These are phyloP conservation scores for Phallus indusiatus DNA, from an alignment of 768 basidiomycete species.

Conservation along the genomic window DNA sequence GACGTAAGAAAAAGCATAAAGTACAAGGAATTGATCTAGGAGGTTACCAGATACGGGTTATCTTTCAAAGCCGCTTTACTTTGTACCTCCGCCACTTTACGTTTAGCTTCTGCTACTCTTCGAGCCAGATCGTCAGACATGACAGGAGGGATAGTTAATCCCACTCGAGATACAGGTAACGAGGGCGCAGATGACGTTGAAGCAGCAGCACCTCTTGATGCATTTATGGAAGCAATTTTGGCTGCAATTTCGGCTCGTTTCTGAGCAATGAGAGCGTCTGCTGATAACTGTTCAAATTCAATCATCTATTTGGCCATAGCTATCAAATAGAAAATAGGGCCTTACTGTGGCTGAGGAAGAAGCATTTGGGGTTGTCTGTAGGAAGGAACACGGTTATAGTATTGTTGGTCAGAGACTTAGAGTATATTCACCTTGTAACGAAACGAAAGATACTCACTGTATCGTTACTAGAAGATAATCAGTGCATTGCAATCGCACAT, in stretches of 20 bases:
- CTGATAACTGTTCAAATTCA: constrained; percentile 28
- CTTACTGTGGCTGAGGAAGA: constrained; percentile 35
- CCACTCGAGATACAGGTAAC: constrained; percentile 31
- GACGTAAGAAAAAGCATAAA: background rate
- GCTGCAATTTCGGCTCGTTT: constrained; percentile 80
- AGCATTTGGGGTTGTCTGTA: constrained; percentile 45
- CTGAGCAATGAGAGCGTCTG: constrained; percentile 66
- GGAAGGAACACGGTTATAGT: constrained; percentile 54
- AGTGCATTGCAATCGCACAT: constrained; percentile 12
- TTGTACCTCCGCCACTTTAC: constrained; percentile 75
- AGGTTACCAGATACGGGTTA: constrained; percentile 82
- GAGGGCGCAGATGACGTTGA: constrained; percentile 21
- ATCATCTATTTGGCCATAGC: background rate
- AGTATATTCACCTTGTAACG: constrained; percentile 64
- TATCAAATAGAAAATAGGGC: constrained; percentile 7
- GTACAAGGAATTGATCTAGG: background rate
- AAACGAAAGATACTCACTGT: constrained; percentile 48
- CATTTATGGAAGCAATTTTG: constrained; percentile 67
- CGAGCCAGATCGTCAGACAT: constrained; percentile 56
- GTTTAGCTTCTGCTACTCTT: constrained; percentile 76
- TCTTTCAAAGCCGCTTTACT: constrained; percentile 65
- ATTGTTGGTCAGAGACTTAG: constrained; percentile 43
- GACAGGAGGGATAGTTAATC: constrained; percentile 30
- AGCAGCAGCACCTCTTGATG: constrained; percentile 26
- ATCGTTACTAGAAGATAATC: constrained; percentile 37